Evolutionary conservation across 352 stramenopile species (phyloP).

Genomic region (Globisporangium camurandrum): DNA sequence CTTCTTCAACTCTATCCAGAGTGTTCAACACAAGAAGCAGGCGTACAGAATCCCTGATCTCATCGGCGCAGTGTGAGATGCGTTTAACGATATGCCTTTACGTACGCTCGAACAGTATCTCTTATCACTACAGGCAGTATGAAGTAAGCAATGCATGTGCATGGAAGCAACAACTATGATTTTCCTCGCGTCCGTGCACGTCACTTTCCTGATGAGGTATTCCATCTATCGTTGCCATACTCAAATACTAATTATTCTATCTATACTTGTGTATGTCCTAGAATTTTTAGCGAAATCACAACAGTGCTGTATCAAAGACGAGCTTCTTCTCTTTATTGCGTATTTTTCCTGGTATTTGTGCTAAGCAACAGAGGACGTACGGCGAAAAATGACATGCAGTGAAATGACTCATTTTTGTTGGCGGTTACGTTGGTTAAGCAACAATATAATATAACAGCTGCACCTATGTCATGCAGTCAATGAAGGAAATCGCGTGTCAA

Average conservation of each 20-base stretch:
- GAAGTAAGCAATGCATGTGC: background rate
- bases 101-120: conserved; percentile 6
- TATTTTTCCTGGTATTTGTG: no score
- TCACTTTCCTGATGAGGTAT: background rate
- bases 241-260: background rate
- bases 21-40: conserved; percentile 5
- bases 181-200: background rate
- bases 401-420: no score
- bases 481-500: no score
- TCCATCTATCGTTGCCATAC: background rate
- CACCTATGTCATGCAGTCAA: background rate
- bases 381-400: no score
- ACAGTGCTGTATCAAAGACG: no score
- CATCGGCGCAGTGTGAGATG: background rate
- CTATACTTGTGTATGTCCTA: no score
- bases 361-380: no score
- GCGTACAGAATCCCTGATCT: conserved; percentile 1
- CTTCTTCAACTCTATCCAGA: conserved; percentile 10
- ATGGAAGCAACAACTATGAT: background rate
- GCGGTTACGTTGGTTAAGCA: no score
- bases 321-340: no score
- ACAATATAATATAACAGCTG: background rate
- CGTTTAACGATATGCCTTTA: conserved; percentile 1
- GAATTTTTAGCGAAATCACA: no score
- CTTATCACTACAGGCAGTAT: conserved; percentile 12